Percentiles rank a stretch among this genome's conserved stretches.
Evolutionary conservation across 2,329 filamentous ascomycete species (phyloP).

Genomic region (Scedosporium dehoogii): DNA sequence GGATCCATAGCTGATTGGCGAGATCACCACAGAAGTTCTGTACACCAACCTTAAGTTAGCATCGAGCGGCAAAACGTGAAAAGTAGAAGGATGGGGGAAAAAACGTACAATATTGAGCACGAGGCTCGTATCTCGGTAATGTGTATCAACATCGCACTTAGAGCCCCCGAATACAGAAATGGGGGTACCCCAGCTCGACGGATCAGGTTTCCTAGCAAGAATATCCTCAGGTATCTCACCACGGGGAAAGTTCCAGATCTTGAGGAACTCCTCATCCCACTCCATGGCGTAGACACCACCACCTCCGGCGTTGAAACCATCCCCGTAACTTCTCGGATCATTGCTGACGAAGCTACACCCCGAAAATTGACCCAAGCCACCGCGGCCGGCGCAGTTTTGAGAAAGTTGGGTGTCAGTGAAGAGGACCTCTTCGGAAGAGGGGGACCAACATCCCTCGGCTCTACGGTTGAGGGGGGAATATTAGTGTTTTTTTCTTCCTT

Average conservation of each 20-base stretch:
- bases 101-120: constrained; percentile 64
- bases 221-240: constrained; percentile 57
- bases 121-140: constrained; percentile 61
- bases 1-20: background rate
- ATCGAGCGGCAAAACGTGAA: too few relatives aligned
- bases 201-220: constrained; percentile 45
- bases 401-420: background rate
- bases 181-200: constrained; percentile 58
- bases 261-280: constrained; percentile 60
- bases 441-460: background rate
- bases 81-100: too few relatives aligned
- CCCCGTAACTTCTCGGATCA: constrained; percentile 43
- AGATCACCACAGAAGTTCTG: background rate
- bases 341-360: constrained; percentile 34
- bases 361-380: constrained; percentile 22
- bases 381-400: constrained; percentile 17
- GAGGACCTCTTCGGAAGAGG: background rate
- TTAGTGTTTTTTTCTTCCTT: background rate
- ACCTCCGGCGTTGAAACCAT: constrained; percentile 53
- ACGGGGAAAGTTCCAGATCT: constrained; percentile 70
- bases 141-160: constrained; percentile 53
- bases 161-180: constrained; percentile 56
- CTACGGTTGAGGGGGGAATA: background rate
- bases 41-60: background rate
- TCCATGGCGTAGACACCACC: constrained; percentile 64